phyloP scores from a whole-genome alignment of 139 green algal genomes.

The Volvox reticuliferus region DNA sequence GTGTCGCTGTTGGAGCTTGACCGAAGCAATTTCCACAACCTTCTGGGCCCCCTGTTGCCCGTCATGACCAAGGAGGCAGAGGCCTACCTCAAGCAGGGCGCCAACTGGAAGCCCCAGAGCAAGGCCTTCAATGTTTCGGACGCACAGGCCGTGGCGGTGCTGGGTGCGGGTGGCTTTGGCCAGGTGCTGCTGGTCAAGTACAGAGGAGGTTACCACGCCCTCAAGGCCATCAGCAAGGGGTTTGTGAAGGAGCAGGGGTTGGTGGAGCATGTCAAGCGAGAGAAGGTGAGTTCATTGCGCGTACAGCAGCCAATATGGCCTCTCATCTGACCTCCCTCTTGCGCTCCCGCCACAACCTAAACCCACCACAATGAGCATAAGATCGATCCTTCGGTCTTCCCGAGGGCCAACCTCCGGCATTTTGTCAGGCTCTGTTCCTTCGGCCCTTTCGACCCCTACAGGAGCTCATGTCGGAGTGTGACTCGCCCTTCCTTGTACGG shows the following conservation, averaged over 20 bases:
- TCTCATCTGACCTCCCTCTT: too few species aligned
- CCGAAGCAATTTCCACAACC: conserved; percentile 62
- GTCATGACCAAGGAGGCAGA: conserved; percentile 52
- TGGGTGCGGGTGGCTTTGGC: conserved; percentile 92
- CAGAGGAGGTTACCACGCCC: conserved; percentile 63
- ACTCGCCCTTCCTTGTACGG: conserved; percentile 89
- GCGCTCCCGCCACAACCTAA: too few species aligned
- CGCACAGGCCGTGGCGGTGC: conserved; percentile 74
- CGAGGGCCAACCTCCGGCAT: too few species aligned
- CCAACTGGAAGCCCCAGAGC: conserved; percentile 8
- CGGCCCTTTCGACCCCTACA: not conserved
- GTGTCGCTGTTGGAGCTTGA: conserved; percentile 77
- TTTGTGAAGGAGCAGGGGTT: conserved; percentile 84
- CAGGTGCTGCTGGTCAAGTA: conserved; percentile 81
- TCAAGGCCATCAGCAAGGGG: conserved; percentile 91
- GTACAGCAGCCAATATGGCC: too few species aligned
- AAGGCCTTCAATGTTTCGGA: conserved; percentile 65
- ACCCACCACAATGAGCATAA: too few species aligned
- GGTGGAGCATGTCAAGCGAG: conserved; percentile 89
- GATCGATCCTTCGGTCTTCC: too few species aligned
- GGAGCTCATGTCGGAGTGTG: conserved; percentile 78
- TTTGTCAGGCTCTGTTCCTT: too few species aligned
- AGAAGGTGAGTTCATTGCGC: conserved; percentile 69
- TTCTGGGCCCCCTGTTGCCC: conserved; percentile 66
- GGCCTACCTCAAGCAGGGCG: conserved; percentile 44